Evolutionary conservation across 495 filamentous ascomycete genomes (phyloP), one percentile per base, ranked within the genome.

Genomic region (Penicillium desertorum): DNA sequence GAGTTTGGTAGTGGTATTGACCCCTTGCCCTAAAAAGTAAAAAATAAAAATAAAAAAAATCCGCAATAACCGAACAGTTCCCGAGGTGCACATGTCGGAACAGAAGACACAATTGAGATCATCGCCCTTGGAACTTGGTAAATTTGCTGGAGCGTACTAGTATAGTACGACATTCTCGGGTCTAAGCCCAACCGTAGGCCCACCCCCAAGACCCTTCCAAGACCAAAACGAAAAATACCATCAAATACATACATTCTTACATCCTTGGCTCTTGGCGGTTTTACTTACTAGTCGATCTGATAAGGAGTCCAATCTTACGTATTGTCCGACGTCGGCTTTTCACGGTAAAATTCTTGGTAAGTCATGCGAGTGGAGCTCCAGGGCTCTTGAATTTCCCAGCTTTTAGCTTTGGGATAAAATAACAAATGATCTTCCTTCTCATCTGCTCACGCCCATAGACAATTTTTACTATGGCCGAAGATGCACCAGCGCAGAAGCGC

Each of bases 301-400:
- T 47, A 47, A 47, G 16, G 45, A 14, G 25, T 46, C 16, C 2
- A n/a, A 30, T 27, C 9, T 47, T 47, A 29, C n/a, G 45, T 29
- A 47, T 29, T 16, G 16, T 47, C 45, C 45, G 45, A 46, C 19
- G 45, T 46, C 45, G 45, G 45, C 45, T 46, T 46, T 36, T 36
- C 32, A 27, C 12, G 6, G 41, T 43, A 43, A 43, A 43, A 43
- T 43, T 20, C n/a, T 43, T 43, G 41, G 45, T 47, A 47, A 14
- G 20, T 12, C 19, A 17, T 23, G 9, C 5, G 34, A 36, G 34
- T 36, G 34, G 34, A 36, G 34, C 14, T n/a, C n/a, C n/a, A n/a
- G n/a, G n/a, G n/a, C n/a, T 14, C 14, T 14, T 30, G 4, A 25
- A 12, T 47, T 25, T 47, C 14, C 16, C 12, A n/a, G 20, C 43